phyloP scores from a whole-genome alignment of 306 rosid genomes.

The Fagus crenata region DNA sequence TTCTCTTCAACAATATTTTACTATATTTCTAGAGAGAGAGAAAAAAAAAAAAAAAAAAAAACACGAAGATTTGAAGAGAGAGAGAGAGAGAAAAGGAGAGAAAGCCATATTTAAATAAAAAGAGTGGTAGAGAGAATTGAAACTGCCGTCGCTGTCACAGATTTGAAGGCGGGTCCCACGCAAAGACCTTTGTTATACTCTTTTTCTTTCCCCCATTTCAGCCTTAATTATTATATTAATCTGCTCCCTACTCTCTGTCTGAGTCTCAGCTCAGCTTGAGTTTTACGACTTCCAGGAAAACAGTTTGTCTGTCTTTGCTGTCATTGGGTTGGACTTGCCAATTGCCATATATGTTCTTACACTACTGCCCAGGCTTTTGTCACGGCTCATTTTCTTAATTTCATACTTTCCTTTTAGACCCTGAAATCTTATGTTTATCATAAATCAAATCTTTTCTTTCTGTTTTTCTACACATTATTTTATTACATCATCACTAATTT shows the following conservation, averaged over 20 bases:
- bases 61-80: conserved; percentile 20
- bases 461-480: no score
- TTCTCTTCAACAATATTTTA: conserved; percentile 38
- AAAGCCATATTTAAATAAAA: conserved; percentile 40
- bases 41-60: conserved; percentile 12
- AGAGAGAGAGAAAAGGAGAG: conserved; percentile 16
- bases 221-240: conserved; percentile 40
- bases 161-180: conserved; percentile 70
- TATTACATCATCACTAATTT: no score
- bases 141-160: conserved; percentile 85
- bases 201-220: conserved; percentile 42
- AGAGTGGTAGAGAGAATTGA: conserved; percentile 43
- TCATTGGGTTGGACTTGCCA: background rate
- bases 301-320: background rate
- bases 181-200: conserved; percentile 70
- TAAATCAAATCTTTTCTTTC: no score
- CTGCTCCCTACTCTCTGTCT: no score
- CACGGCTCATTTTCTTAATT: no score
- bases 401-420: no score
- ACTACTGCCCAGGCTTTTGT: no score
- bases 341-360: background rate
- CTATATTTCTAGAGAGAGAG: conserved; percentile 7
- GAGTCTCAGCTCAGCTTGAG: conserved; percentile 29
- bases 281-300: conserved; percentile 27
- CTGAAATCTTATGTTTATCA: no score